These are phyloP conservation scores for Phaeophleospora eucalypticola DNA, from an alignment of 2,329 filamentous ascomycete genomes.

Conservation along the genomic window DNA sequence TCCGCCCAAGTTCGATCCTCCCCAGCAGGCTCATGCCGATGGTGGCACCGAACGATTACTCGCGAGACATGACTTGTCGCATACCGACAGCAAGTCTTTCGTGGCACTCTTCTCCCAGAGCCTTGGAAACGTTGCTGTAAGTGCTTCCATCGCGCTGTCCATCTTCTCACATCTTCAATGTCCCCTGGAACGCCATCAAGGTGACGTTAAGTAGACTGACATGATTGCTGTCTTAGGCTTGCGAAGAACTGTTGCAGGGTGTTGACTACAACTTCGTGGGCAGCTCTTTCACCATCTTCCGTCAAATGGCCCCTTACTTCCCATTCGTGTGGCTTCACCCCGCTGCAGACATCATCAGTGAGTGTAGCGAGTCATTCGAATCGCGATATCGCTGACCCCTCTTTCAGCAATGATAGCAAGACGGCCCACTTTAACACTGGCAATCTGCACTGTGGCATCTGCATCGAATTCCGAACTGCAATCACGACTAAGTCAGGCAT, in stretches of 20 bases:
- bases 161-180: too few relatives aligned
- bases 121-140: constrained; percentile 18
- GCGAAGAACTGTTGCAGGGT: constrained; percentile 20
- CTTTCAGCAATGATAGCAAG: constrained; percentile 18
- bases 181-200: too few relatives aligned
- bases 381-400: too few relatives aligned
- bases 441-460: constrained; percentile 25
- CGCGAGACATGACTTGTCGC: constrained; percentile 19
- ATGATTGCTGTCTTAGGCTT: too few relatives aligned
- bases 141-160: constrained; percentile 4
- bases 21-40: constrained; percentile 7
- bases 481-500: constrained; percentile 22
- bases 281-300: constrained; percentile 22
- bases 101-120: constrained; percentile 19
- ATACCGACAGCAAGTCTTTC: constrained; percentile 23
- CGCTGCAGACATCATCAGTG: constrained; percentile 12
- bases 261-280: constrained; percentile 26
- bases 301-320: constrained; percentile 20
- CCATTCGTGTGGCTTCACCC: constrained; percentile 25
- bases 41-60: constrained; percentile 11
- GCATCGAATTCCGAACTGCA: constrained; percentile 19
- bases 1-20: constrained; percentile 13
- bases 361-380: too few relatives aligned
- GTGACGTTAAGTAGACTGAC: too few relatives aligned
- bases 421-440: constrained; percentile 23